Percentiles rank a stretch among this genome's conserved stretches.
phyloP scores from a whole-genome alignment of 1,139 yeast species.

The Magnusiomyces suaveolens region DNA sequence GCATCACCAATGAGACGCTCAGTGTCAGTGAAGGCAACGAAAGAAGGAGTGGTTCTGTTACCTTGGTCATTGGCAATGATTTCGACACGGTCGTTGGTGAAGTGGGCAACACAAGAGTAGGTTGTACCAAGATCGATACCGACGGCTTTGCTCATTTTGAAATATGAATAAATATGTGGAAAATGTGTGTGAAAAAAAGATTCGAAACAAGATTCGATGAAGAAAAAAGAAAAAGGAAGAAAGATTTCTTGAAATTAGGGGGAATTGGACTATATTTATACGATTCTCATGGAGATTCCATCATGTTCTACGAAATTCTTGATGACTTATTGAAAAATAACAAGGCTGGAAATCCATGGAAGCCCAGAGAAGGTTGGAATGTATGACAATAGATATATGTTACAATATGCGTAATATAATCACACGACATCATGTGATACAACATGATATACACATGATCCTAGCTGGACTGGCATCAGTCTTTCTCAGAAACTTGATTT shows the following conservation, averaged over 20 bases:
- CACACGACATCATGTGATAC: neutral
- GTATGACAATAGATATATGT: neutral
- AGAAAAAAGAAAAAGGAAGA: neutral
- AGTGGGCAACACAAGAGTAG: constrained; percentile 95
- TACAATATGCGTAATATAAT: neutral
- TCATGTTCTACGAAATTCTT: neutral
- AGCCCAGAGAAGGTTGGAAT: neutral
- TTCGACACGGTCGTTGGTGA: constrained; percentile 83
- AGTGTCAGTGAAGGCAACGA: constrained; percentile 90
- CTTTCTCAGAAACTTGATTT: neutral
- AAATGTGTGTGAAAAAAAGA: neutral
- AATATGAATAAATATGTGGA: neutral
- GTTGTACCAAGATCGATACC: constrained; percentile 96
- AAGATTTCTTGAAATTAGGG: neutral
- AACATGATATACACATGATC: neutral
- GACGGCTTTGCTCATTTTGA: constrained; percentile 31
- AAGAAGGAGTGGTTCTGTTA: constrained; percentile 96
- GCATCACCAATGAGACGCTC: constrained; percentile 98
- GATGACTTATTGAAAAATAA: neutral
- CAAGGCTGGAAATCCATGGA: neutral
- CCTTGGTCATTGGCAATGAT: constrained; percentile 97
- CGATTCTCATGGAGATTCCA: neutral
- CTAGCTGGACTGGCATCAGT: neutral
- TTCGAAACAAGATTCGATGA: neutral
- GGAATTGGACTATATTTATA: neutral